Evolutionary conservation across 1,139 yeast genomes (phyloP).

Genomic region (Eremothecium sinecaudum): DNA sequence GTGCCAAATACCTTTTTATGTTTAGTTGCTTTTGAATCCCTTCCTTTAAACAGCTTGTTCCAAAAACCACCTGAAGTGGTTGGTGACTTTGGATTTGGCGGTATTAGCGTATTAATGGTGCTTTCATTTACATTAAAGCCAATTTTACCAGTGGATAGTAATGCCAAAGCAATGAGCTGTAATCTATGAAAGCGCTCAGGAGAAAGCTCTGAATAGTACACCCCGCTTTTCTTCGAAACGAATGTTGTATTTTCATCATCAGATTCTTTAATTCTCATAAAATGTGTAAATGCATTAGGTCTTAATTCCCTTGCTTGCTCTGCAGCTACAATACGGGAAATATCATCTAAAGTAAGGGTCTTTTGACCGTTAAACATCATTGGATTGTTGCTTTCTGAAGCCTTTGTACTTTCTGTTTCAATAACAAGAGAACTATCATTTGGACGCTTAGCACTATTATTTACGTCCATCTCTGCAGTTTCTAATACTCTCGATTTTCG

Average conservation of each 20-base stretch:
- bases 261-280: slow-evolving; percentile 27
- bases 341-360: slow-evolving; percentile 86
- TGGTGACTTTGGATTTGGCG: slow-evolving; percentile 14
- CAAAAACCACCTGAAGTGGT: slow-evolving; percentile 41
- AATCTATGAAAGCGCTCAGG: slow-evolving; percentile 40
- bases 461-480: slow-evolving; percentile 32
- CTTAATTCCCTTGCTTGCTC: slow-evolving; percentile 92
- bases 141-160: slow-evolving; percentile 17
- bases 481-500: slow-evolving; percentile 46
- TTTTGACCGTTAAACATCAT: slow-evolving; percentile 62
- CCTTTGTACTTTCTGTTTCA: slow-evolving; percentile 39
- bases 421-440: slow-evolving; percentile 18
- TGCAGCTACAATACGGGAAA: slow-evolving; percentile 92
- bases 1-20: slow-evolving; percentile 63
- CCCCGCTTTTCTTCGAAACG: slow-evolving; percentile 27
- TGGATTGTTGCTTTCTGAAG: neutral
- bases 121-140: slow-evolving; percentile 9
- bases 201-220: slow-evolving; percentile 65
- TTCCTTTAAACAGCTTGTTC: slow-evolving; percentile 51
- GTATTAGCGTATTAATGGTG: slow-evolving; percentile 13
- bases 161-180: slow-evolving; percentile 51
- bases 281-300: slow-evolving; percentile 30
- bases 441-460: slow-evolving; percentile 5
- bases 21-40: slow-evolving; percentile 19
- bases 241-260: slow-evolving; percentile 20